Evolutionary conservation across 768 basidiomycete species (phyloP).

Genomic region (Suillus hirtellus): DNA sequence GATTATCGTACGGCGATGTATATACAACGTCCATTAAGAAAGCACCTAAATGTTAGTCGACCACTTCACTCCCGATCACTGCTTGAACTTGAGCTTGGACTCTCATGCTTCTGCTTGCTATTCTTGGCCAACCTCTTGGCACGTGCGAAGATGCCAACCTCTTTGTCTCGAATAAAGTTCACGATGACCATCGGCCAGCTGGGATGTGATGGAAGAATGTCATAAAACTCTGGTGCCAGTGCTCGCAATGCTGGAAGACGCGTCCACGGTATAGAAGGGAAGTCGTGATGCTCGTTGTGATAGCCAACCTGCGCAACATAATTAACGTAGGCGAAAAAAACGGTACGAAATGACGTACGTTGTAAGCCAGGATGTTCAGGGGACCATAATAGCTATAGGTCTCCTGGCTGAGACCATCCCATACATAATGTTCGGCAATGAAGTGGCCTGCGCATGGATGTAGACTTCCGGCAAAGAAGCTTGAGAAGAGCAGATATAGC

Average conservation of each 20-base stretch:
- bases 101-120: slow-evolving; percentile 18
- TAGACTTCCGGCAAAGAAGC: slow-evolving; percentile 94
- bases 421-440: slow-evolving; percentile 95
- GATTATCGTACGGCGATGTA: slow-evolving; percentile 2
- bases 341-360: slow-evolving; percentile 52
- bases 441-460: slow-evolving; percentile 98
- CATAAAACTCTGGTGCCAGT: slow-evolving; percentile 92
- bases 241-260: slow-evolving; percentile 78
- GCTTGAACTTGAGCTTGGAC: slow-evolving; percentile 7
- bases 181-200: slow-evolving; percentile 95
- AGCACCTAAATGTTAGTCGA: slow-evolving; percentile 1
- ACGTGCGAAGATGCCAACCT: slow-evolving; percentile 86
- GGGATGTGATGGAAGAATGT: slow-evolving; percentile 80
- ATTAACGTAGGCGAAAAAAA: slow-evolving; percentile 8
- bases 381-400: slow-evolving; percentile 97
- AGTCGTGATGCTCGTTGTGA: slow-evolving; percentile 99
- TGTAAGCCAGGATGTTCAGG: slow-evolving; percentile 89
- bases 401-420: slow-evolving; percentile 91
- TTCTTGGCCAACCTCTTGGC: slow-evolving; percentile 69
- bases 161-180: slow-evolving; percentile 89
- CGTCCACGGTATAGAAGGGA: slow-evolving; percentile 96
- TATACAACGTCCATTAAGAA: slow-evolving; percentile 16
- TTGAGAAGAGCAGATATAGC: slow-evolving; percentile 82
- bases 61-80: slow-evolving; percentile 19
- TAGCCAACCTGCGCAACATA: slow-evolving; percentile 75